phyloP scores from a whole-genome alignment of 1,284 basidiomycete genomes.

The Ustilago hordei region DNA sequence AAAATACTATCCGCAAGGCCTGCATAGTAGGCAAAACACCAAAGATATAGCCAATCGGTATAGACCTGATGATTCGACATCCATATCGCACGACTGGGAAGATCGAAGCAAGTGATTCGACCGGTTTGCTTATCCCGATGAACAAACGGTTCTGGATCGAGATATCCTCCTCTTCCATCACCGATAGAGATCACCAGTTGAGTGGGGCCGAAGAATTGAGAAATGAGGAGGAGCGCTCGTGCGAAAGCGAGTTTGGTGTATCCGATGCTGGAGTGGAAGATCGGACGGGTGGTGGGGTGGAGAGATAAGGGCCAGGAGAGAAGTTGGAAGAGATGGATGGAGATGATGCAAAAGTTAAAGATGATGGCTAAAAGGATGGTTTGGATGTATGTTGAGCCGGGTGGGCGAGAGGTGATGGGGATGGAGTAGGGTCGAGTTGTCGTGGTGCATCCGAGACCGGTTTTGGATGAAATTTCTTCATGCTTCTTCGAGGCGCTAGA shows the following conservation, averaged over 20 bases:
- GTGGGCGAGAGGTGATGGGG: slow-evolving; percentile 47
- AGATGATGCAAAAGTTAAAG: slow-evolving; percentile 59
- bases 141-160: slow-evolving; percentile 56
- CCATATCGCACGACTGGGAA: slow-evolving; percentile 52
- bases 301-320: slow-evolving; percentile 52
- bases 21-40: slow-evolving; percentile 61
- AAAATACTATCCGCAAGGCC: slow-evolving; percentile 53
- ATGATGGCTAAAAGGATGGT: slow-evolving; percentile 49
- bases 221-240: slow-evolving; percentile 47
- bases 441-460: slow-evolving; percentile 27
- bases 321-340: slow-evolving; percentile 46
- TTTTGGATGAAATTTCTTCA: slow-evolving; percentile 29
- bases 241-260: slow-evolving; percentile 58
- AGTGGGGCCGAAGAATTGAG: slow-evolving; percentile 62
- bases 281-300: slow-evolving; percentile 25
- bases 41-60: slow-evolving; percentile 66
- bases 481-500: slow-evolving; percentile 3
- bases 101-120: slow-evolving; percentile 31
- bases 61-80: slow-evolving; percentile 65
- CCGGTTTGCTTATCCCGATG: slow-evolving; percentile 43
- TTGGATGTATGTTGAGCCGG: slow-evolving; percentile 35
- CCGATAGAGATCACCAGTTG: slow-evolving; percentile 55
- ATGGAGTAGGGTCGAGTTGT: slow-evolving; percentile 27
- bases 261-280: slow-evolving; percentile 42
- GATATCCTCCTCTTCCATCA: slow-evolving; percentile 48